These are phyloP conservation scores for Podospora pseudocomata DNA, from an alignment of 495 filamentous ascomycete genomes.

Conservation along the genomic window DNA sequence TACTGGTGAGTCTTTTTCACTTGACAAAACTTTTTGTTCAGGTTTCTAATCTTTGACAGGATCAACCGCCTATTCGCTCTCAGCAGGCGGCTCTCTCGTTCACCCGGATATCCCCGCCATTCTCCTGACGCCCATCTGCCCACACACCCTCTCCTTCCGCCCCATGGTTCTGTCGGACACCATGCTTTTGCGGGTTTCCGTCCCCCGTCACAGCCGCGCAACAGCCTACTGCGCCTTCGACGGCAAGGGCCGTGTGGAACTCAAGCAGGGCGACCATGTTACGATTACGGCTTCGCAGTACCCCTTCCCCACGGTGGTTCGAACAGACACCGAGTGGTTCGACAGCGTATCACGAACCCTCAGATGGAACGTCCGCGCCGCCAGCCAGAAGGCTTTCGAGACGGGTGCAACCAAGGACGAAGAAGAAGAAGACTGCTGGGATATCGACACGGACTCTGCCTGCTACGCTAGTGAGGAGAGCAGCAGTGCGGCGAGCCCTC, in stretches of 20 bases:
- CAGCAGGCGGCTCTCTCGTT: constrained; percentile 90
- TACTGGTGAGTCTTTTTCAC: constrained; percentile 57
- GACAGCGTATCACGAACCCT: constrained; percentile 85
- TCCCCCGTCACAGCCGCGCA: constrained; percentile 78
- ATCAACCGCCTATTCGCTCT: constrained; percentile 92
- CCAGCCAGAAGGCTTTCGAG: constrained; percentile 78
- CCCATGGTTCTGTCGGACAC: constrained; percentile 99
- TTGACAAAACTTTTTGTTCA: constrained; percentile 1
- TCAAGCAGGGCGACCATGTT: constrained; percentile 87
- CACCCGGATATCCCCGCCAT: constrained; percentile 97
- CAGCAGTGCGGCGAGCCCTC: constrained; percentile 59
- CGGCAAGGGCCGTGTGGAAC: constrained; percentile 89
- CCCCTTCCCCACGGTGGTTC: constrained; percentile 90
- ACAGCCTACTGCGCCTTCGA: constrained; percentile 96
- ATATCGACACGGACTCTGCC: constrained; percentile 79
- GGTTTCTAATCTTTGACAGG: constrained; percentile 40
- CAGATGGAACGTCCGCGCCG: constrained; percentile 86
- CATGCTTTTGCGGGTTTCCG: constrained; percentile 79
- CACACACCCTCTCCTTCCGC: constrained; percentile 92
- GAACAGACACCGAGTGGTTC: constrained; percentile 84
- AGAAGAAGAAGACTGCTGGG: constrained; percentile 60
- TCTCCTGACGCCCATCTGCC: constrained; percentile 94
- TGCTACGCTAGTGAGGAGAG: constrained; percentile 61
- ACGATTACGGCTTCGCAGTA: constrained; percentile 92
- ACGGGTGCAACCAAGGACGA: constrained; percentile 38